These are phyloP conservation scores for Solanum habrochaites DNA, from an alignment of 257 asterid genomes.

Conservation along the genomic window DNA sequence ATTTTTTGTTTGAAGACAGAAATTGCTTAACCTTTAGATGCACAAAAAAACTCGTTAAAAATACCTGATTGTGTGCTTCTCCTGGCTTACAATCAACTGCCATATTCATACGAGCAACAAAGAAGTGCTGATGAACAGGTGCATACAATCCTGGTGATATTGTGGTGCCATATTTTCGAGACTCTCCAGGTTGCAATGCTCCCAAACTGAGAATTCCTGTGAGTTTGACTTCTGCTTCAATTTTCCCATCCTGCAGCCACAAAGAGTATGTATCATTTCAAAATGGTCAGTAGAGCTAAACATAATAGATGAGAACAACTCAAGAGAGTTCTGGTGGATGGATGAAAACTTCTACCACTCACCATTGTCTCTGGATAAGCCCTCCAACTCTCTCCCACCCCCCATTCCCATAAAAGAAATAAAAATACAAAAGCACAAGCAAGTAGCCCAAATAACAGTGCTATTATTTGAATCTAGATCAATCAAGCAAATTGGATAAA, in stretches of 20 bases:
- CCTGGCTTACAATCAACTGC: constrained; percentile 91
- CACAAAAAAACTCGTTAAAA: background rate
- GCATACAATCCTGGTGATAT: constrained; percentile 96
- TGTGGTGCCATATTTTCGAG: constrained; percentile 81
- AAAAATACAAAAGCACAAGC: background rate
- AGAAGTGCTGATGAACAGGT: constrained; percentile 96
- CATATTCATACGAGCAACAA: constrained; percentile 99
- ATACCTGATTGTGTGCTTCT: constrained; percentile 88
- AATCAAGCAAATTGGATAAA: background rate
- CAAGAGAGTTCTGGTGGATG: background rate
- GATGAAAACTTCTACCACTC: background rate
- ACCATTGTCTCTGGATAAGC: background rate
- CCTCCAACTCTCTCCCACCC: background rate
- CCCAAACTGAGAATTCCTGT: constrained; percentile 96
- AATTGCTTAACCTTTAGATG: background rate
- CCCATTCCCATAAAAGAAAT: background rate
- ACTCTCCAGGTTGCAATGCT: constrained; percentile 82
- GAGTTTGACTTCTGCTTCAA: constrained; percentile 96
- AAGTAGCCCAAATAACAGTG: background rate
- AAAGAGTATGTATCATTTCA: background rate
- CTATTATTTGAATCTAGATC: background rate
- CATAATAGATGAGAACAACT: background rate
- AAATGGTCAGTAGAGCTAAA: background rate
- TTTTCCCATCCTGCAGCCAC: constrained; percentile 78
- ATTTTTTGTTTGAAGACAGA: too few relatives aligned